Base-by-base conservation (phyloP, 1,284 basidiomycete species). In the Vanrija pseudolonga region DNA sequence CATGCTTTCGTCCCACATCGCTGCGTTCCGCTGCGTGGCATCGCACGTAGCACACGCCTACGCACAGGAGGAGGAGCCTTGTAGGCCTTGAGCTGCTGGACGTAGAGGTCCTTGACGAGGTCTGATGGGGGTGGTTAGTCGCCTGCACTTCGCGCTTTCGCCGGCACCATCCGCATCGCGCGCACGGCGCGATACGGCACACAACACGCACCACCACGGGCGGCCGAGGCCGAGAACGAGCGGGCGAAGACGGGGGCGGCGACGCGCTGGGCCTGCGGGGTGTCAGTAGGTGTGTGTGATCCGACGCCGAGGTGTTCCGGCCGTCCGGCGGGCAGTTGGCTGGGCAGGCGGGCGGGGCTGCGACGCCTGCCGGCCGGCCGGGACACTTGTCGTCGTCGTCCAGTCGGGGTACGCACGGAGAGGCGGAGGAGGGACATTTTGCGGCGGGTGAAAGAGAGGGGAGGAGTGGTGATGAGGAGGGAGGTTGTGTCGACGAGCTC, bases 21-120 rank as follows among this genome's bases (percentile, higher is more conserved):
- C n/a, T n/a, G n/a, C n/a, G n/a, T n/a, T n/a, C n/a, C 26, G 26
- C 26, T 3, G 26, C 26, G 26, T 6, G 7, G 26, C 26, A 26
- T 11, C 2, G 26, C 26, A 26, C 26, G 26, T 11, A 6, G 26
- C 7, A 11, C 24, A 24, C 28, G 14, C 12, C 32, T 14, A 32
- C 32, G 32, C 32, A 32, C 32, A 15, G 32, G 32, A 43, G 73
- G 59, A 53, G 77, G 76, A 36, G 80, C 75, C 81, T 92, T 95
- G 85, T 94, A 97, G 18, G 83, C 76, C 80, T 90, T 95, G 72
- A 97, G 83, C 80, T 95, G 88, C 71, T 83, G 85, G 66, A 97
- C 69, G 80, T 97, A 97, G 54, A 95, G 76, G 65, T 96, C 91
- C 83, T 95, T 90, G 55, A 97, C 82, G 68, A 95, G 80, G 80